Percentiles rank a stretch among this genome's conserved stretches.
Conservation (phyloP, 2,329 filamentous ascomycete genomes). For the Aspergillus aculeatinus region DNA sequence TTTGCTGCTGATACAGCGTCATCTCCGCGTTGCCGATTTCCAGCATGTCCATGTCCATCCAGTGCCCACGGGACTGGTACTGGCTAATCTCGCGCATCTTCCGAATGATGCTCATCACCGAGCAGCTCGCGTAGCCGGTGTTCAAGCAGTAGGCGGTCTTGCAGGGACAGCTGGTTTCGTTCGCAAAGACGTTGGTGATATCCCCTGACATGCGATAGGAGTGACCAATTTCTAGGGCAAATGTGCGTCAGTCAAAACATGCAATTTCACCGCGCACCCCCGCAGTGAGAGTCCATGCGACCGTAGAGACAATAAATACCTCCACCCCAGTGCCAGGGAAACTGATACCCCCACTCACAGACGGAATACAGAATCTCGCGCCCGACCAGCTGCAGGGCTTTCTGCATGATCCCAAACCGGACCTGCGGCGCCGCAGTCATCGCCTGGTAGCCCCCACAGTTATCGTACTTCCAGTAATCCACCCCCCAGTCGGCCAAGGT, state of each 20-base stretch:
- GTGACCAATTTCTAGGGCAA: slow-evolving; percentile 9
- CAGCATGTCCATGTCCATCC: slow-evolving; percentile 46
- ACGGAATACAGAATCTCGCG: slow-evolving; percentile 49
- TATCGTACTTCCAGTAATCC: slow-evolving; percentile 57
- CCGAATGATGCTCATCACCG: slow-evolving; percentile 10
- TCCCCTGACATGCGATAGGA: slow-evolving; percentile 31
- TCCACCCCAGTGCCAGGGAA: slow-evolving; percentile 49
- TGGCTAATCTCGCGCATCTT: slow-evolving; percentile 17
- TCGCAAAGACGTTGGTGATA: slow-evolving; percentile 21
- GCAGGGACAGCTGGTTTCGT: slow-evolving; percentile 24
- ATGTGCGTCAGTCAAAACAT: no score
- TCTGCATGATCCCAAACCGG: slow-evolving; percentile 43
- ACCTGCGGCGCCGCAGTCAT: slow-evolving; percentile 39
- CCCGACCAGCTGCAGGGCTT: slow-evolving; percentile 45
- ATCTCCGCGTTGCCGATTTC: slow-evolving; percentile 49
- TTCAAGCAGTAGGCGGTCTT: slow-evolving; percentile 32
- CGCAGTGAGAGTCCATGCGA: neutral
- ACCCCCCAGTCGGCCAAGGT: slow-evolving; percentile 57
- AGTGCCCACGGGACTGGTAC: slow-evolving; percentile 26
- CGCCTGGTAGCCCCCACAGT: slow-evolving; percentile 41
- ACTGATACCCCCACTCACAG: slow-evolving; percentile 51
- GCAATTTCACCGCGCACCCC: no score
- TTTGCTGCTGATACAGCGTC: slow-evolving; percentile 31
- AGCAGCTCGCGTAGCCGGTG: slow-evolving; percentile 34
- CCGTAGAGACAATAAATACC: neutral